Percentiles rank a stretch among this genome's conserved stretches.
These are phyloP conservation scores for Tanacetum coccineum DNA, from an alignment of 129 eudicot species.

Conservation along the genomic window DNA sequence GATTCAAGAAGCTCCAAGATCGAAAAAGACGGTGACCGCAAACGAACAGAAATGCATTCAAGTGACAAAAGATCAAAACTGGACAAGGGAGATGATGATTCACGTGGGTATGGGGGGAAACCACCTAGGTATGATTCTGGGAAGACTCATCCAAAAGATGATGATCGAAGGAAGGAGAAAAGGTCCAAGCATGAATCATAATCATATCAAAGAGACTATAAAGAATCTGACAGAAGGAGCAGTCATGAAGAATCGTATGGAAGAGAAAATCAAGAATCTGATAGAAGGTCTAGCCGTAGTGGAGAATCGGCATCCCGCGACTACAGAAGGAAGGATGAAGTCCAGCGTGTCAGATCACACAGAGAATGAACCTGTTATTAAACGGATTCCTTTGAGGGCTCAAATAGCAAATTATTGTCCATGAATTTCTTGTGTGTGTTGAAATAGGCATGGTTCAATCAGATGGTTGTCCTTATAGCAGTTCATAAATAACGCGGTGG, in stretches of 20 bases:
- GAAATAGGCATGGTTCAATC: background rate
- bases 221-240: slow-evolving; percentile 32
- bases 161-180: slow-evolving; percentile 38
- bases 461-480: background rate
- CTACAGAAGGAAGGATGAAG: slow-evolving; percentile 41
- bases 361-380: slow-evolving; percentile 11
- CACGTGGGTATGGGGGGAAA: slow-evolving; percentile 26
- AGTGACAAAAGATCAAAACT: slow-evolving; percentile 32
- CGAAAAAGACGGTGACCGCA: slow-evolving; percentile 20
- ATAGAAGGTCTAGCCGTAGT: slow-evolving; percentile 30
- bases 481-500: background rate
- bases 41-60: slow-evolving; percentile 24
- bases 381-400: background rate
- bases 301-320: slow-evolving; percentile 37
- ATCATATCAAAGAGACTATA: slow-evolving; percentile 35
- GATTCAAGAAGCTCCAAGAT: slow-evolving; percentile 31
- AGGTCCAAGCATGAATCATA: slow-evolving; percentile 45
- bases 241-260: slow-evolving; percentile 36
- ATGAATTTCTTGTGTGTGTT: background rate
- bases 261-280: slow-evolving; percentile 34
- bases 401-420: background rate
- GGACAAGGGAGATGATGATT: slow-evolving; percentile 25
- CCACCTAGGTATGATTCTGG: slow-evolving; percentile 34
- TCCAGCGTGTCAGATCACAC: slow-evolving; percentile 33
- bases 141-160: slow-evolving; percentile 17